Percentiles rank a stretch among this genome's conserved stretches.
These are phyloP conservation scores for Musa schizocarpa DNA, from an alignment of 176 grass and related monocot species.

Conservation along the genomic window DNA sequence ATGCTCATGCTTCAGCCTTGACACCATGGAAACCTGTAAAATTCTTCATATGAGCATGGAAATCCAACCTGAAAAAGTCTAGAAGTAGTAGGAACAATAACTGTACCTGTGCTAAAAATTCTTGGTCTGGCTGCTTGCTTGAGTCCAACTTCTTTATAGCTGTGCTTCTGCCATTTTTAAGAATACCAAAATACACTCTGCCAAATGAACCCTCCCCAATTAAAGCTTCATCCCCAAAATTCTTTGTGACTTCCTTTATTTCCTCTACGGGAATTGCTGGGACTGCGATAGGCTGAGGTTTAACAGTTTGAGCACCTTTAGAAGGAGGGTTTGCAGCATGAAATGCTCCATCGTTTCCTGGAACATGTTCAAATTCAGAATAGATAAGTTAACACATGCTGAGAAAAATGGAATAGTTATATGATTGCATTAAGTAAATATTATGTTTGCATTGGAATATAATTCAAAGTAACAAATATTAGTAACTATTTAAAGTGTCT, in stretches of 20 bases:
- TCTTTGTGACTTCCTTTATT: conserved; percentile 28
- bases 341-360: conserved; percentile 15
- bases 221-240: conserved; percentile 25
- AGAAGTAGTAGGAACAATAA: not conserved
- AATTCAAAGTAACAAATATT: not conserved
- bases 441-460: not conserved
- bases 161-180: conserved; percentile 18
- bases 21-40: conserved; percentile 19
- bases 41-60: not conserved
- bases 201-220: conserved; percentile 26
- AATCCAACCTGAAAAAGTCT: not conserved
- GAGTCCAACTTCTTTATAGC: conserved; percentile 27
- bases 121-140: conserved; percentile 34
- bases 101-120: conserved; percentile 22
- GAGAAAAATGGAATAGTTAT: not conserved
- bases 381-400: too few relatives aligned
- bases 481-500: not conserved
- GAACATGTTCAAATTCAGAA: not conserved
- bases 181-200: conserved; percentile 23
- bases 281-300: conserved; percentile 29
- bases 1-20: conserved; percentile 18
- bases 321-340: conserved; percentile 1
- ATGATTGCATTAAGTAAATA: not conserved
- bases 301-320: conserved; percentile 12
- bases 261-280: conserved; percentile 24